These are phyloP conservation scores for Cercospora canescens DNA, from an alignment of 2,329 filamentous ascomycete genomes.

Conservation along the genomic window DNA sequence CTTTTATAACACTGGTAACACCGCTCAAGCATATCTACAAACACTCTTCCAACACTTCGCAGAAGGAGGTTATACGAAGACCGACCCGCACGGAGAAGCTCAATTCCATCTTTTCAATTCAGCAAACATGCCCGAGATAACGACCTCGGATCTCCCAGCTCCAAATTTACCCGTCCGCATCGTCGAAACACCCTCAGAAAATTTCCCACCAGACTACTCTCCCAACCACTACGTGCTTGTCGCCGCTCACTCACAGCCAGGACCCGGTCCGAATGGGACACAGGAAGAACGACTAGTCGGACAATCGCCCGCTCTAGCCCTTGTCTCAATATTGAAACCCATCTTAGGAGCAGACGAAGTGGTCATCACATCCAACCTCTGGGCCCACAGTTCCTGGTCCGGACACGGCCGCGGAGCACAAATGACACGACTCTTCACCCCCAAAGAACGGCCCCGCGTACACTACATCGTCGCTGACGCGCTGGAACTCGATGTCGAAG, in stretches of 20 bases:
- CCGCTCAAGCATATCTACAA: constrained; percentile 9
- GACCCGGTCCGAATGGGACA: constrained; percentile 16
- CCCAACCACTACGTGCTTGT: constrained; percentile 4
- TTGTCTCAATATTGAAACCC: constrained; percentile 8
- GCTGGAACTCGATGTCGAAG: background rate
- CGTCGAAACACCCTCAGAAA: constrained; percentile 3
- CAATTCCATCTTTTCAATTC: background rate
- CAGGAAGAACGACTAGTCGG: constrained; percentile 18
- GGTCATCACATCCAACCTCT: constrained; percentile 11
- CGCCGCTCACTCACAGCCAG: constrained; percentile 14
- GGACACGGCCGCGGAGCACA: constrained; percentile 14
- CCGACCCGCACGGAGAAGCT: background rate
- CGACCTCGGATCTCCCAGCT: background rate
- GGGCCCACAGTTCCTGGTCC: constrained; percentile 11
- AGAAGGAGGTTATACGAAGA: constrained; percentile 5
- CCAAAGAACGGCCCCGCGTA: background rate
- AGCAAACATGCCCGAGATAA: background rate
- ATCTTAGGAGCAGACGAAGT: constrained; percentile 3
- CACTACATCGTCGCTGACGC: constrained; percentile 1
- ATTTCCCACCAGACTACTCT: background rate
- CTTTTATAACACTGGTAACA: background rate
- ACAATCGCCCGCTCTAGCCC: constrained; percentile 15
- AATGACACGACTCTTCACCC: background rate
- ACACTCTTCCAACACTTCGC: constrained; percentile 15
- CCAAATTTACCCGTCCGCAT: constrained; percentile 1